Conservation (phyloP, 805 yeast genomes). For the Ogataea neopini region DNA sequence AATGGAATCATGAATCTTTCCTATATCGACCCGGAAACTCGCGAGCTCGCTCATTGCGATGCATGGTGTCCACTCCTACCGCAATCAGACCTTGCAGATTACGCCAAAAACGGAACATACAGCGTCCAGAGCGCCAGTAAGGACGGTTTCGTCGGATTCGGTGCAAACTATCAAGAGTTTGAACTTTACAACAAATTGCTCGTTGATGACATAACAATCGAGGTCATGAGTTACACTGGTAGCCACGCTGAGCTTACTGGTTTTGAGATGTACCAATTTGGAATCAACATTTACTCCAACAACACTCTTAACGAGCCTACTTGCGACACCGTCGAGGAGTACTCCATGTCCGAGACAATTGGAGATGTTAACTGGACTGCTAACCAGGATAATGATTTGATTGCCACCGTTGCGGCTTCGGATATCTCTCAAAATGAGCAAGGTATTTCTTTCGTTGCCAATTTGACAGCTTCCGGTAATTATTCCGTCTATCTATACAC, state of each 20-base stretch:
- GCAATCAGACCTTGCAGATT: constrained; percentile 33
- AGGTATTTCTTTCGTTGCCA: constrained; percentile 61
- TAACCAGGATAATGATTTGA: constrained; percentile 24
- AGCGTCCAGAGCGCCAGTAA: constrained; percentile 15
- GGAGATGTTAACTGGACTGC: constrained; percentile 29
- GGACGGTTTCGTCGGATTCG: constrained; percentile 37
- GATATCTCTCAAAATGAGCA: constrained; percentile 29
- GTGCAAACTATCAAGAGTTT: constrained; percentile 71
- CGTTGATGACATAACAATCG: constrained; percentile 60
- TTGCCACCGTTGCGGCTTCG: constrained; percentile 30
- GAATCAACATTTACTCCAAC: constrained; percentile 70
- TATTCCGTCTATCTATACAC: constrained; percentile 76
- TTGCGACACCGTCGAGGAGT: constrained; percentile 40
- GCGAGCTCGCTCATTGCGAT: constrained; percentile 66
- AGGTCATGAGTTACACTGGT: constrained; percentile 71
- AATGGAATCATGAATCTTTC: constrained; percentile 90
- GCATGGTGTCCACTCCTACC: constrained; percentile 81
- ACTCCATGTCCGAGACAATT: constrained; percentile 15
- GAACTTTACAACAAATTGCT: constrained; percentile 69
- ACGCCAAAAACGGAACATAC: constrained; percentile 13
- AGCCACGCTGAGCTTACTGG: constrained; percentile 68
- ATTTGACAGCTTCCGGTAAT: constrained; percentile 69
- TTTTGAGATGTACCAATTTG: constrained; percentile 64
- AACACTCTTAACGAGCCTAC: constrained; percentile 66
- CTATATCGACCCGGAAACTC: constrained; percentile 73